Conservation (phyloP, 257 asterid species). For the Ocimum tenuiflorum region DNA sequence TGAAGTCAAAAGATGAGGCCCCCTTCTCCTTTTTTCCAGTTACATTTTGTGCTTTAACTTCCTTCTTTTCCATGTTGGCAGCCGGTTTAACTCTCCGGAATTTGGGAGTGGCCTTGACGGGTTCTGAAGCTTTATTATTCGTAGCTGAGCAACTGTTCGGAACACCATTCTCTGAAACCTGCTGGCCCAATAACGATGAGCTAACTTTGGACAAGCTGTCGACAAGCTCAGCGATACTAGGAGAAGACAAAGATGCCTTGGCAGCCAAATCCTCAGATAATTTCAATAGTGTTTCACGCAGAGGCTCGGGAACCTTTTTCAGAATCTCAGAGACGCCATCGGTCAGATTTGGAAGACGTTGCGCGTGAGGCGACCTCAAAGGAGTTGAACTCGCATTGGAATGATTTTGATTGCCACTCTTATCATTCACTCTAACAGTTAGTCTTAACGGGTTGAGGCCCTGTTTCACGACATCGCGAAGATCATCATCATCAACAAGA, state of each 20-base stretch:
- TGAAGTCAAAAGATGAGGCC: slow-evolving; percentile 23
- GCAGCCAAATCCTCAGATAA: slow-evolving; percentile 39
- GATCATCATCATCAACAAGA: slow-evolving; percentile 79
- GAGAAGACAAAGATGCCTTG: slow-evolving; percentile 38
- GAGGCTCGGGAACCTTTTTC: slow-evolving; percentile 49
- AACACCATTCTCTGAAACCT: slow-evolving; percentile 30
- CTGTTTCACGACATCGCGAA: slow-evolving; percentile 63
- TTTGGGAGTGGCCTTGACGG: background rate
- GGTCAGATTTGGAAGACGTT: slow-evolving; percentile 26
- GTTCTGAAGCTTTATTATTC: slow-evolving; percentile 16
- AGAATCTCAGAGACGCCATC: slow-evolving; percentile 32
- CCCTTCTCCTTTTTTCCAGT: slow-evolving; percentile 10
- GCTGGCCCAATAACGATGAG: slow-evolving; percentile 33
- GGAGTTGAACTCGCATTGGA: slow-evolving; percentile 43
- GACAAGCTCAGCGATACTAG: slow-evolving; percentile 37
- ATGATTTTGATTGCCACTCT: slow-evolving; percentile 18
- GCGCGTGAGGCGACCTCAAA: slow-evolving; percentile 30
- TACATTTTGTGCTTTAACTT: slow-evolving; percentile 4
- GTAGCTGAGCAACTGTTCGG: slow-evolving; percentile 24
- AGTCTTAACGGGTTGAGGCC: slow-evolving; percentile 65
- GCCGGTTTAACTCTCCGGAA: background rate
- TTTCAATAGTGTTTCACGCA: slow-evolving; percentile 37
- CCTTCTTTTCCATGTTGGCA: background rate
- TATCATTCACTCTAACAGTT: slow-evolving; percentile 37
- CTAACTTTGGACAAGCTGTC: slow-evolving; percentile 41